Base-by-base conservation (phyloP, 208 protist genomes). In the Trichomonas vaginalis region DNA sequence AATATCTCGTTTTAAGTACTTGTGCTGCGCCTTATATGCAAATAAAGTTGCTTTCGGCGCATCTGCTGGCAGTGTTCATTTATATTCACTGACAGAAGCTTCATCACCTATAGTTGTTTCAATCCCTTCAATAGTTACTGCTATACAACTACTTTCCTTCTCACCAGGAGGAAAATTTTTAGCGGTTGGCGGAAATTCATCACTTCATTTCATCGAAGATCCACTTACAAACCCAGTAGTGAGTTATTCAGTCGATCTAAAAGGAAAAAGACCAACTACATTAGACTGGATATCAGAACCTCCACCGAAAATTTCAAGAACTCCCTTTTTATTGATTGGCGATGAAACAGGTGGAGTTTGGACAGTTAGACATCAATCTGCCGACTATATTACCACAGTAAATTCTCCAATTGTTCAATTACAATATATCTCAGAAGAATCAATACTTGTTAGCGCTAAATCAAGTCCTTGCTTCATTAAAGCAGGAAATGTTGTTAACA, bases 201-300 rank as follows among this genome's bases (percentile, higher is more conserved):
- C 15, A 0, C 86, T 92, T 92, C 86, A 92, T 92, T 92, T 92
- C 45, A 92, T 92, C 0, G 86, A 92, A 92, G 86, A 92, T 51
- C 86, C 86, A 39, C 40, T 51, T 8, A 51, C 45, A 17, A 42
- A 42, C 17, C 10, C 86, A 2, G 42, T 45, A 39, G 12, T 92
- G 6, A 48, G 42, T 51, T 92, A 48, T 51, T 92, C 86, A 35
- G 45, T 92, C 46, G 86, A 92, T 51, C 8, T 51, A 15, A 92
- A 92, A 92, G 86, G 86, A 37, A 51, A 39, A 14, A 35, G 45
- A 92, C n/a, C 45, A 12, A 92, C 40, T 0, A 9, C 45, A 37
- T 40, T 92, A 15, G 45, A 3, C 17, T 92, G 86, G 86, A 92
- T 51, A 39, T 92, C 45, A 39, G 86, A 92, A 32, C 86, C 86